Percentiles rank a stretch among this genome's conserved stretches.
Evolutionary conservation across 2,329 filamentous ascomycete species (phyloP).

Genomic region (Fusarium clavum): DNA sequence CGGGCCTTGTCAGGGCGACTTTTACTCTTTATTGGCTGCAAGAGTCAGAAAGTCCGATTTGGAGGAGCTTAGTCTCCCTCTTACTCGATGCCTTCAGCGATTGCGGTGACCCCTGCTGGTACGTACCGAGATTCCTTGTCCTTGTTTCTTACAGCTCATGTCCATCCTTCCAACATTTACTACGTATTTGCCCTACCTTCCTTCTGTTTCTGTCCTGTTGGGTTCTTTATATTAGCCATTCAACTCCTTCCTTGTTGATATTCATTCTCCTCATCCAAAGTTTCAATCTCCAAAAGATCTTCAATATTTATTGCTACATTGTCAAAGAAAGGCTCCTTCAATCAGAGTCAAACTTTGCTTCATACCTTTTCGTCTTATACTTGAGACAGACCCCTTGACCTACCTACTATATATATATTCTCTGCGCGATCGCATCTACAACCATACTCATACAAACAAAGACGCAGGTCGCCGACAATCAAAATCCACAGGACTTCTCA

Average conservation of each 20-base stretch:
- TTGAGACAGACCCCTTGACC: conserved; percentile 2
- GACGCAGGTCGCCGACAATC: conserved; percentile 53
- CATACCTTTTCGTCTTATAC: conserved; percentile 5
- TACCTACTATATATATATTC: background rate
- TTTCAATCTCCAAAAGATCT: conserved; percentile 28
- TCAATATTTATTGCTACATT: conserved; percentile 18
- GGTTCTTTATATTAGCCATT: conserved; percentile 40
- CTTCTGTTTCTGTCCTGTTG: conserved; percentile 3
- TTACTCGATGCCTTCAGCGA: conserved; percentile 48
- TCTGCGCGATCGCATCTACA: conserved; percentile 21
- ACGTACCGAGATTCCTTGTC: conserved; percentile 40
- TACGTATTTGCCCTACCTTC: conserved; percentile 34
- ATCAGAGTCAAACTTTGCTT: conserved; percentile 6
- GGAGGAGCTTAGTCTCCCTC: conserved; percentile 40
- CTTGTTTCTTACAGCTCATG: conserved; percentile 36
- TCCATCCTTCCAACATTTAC: conserved; percentile 17
- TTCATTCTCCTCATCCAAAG: conserved; percentile 20
- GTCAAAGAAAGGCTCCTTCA: conserved; percentile 6
- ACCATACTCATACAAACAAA: conserved; percentile 32
- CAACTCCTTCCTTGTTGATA: conserved; percentile 18
- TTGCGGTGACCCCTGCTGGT: conserved; percentile 47
- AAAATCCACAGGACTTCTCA: conserved; percentile 57
- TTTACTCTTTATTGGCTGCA: conserved; percentile 32
- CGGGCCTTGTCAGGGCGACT: conserved; percentile 40
- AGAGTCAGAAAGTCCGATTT: conserved; percentile 37